Evolutionary conservation across 192 early-diverging fungal genomes (phyloP).

Genomic region (Radiomyces spectabilis): DNA sequence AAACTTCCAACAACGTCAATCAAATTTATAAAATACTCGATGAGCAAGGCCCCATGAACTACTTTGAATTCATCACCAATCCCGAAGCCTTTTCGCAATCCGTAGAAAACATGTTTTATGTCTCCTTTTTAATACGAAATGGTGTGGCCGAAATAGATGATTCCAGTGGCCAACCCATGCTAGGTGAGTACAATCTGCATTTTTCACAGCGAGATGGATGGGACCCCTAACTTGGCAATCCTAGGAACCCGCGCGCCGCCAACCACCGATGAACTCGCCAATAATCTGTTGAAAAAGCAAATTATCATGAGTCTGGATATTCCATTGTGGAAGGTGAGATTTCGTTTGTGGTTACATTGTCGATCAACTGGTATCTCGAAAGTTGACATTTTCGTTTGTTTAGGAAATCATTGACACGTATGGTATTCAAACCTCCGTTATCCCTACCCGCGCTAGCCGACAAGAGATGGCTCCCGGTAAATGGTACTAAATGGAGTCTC

Average conservation of each 20-base stretch:
- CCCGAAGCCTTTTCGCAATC: slow-evolving; percentile 87
- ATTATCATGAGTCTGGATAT: slow-evolving; percentile 69
- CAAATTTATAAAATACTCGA: slow-evolving; percentile 55
- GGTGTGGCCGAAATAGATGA: slow-evolving; percentile 72
- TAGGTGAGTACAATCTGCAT: slow-evolving; percentile 24
- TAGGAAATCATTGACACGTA: slow-evolving; percentile 63
- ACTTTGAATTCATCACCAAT: slow-evolving; percentile 87
- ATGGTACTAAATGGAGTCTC: slow-evolving; percentile 40
- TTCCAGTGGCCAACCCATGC: slow-evolving; percentile 58
- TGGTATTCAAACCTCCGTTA: slow-evolving; percentile 47
- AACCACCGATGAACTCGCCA: slow-evolving; percentile 56
- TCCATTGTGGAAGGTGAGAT: slow-evolving; percentile 55
- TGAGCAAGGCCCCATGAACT: slow-evolving; percentile 48
- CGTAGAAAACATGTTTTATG: slow-evolving; percentile 94
- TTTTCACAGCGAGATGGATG: slow-evolving; percentile 7
- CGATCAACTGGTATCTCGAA: background rate
- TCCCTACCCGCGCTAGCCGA: slow-evolving; percentile 45
- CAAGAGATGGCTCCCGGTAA: slow-evolving; percentile 21
- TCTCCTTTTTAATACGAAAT: slow-evolving; percentile 93
- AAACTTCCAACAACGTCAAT: slow-evolving; percentile 78
- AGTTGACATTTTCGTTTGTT: background rate
- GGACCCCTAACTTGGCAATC: background rate
- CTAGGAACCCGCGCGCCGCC: slow-evolving; percentile 56
- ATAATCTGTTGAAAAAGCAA: slow-evolving; percentile 68
- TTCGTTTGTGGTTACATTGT: background rate